phyloP scores from a whole-genome alignment of 768 basidiomycete species.

The Rhizopogon vulgaris region DNA sequence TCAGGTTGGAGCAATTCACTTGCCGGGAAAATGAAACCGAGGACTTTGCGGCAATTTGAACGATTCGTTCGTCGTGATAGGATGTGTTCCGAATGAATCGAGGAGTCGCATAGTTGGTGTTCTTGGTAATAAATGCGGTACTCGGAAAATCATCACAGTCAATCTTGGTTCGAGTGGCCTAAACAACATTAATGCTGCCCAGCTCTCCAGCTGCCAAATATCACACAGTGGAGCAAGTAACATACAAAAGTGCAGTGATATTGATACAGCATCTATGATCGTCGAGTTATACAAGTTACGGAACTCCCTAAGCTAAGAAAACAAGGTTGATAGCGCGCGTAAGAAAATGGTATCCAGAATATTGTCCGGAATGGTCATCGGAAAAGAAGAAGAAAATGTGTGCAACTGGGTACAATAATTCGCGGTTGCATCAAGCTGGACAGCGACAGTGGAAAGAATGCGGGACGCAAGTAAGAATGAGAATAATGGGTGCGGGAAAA shows the following conservation, averaged over 20 bases:
- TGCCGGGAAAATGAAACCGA: too few species aligned
- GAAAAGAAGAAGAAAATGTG: not conserved
- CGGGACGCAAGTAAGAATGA: not conserved
- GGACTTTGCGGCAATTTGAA: too few species aligned
- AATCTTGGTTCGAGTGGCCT: too few species aligned
- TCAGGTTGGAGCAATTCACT: too few species aligned
- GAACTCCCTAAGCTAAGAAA: not conserved
- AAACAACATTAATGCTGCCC: too few species aligned
- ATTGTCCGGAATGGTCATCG: conserved; percentile 5
- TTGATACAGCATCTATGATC: conserved; percentile 21
- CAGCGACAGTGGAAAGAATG: not conserved
- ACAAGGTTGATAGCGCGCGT: not conserved
- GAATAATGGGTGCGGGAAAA: not conserved
- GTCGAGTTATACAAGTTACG: conserved; percentile 12
- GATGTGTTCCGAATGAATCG: too few species aligned
- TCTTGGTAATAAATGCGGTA: too few species aligned
- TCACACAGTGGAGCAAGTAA: not conserved
- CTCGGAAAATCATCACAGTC: too few species aligned
- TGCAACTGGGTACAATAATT: not conserved
- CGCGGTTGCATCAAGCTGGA: not conserved
- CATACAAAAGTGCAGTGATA: conserved; percentile 6
- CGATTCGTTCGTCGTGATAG: too few species aligned
- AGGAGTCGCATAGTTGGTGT: too few species aligned
- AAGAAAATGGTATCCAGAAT: conserved; percentile 1
- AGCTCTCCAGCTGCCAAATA: not conserved